Evolutionary conservation across 805 yeast genomes (phyloP), one percentile per base, ranked within the genome.

Genomic region (Lachancea lanzarotensis): DNA sequence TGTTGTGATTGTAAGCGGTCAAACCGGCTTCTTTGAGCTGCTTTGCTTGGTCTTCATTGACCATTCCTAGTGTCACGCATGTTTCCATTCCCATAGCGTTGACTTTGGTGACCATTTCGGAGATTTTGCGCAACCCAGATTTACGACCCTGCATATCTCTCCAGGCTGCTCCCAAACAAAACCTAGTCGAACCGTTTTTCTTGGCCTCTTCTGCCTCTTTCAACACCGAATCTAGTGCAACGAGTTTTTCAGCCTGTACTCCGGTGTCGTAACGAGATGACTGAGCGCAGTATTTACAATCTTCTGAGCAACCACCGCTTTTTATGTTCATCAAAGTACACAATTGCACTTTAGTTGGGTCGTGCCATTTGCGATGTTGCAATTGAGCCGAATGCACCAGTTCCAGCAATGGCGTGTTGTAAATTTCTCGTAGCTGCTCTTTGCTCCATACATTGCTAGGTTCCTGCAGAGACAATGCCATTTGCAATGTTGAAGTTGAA

Each of bases 161-260:
- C 93, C 91, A 85, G 2, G 93, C 93, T 10, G 91, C 87, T 38
- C 93, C 93, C 80, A 84, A 76, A 59, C 93, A 84, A 58, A 84
- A 84, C 51, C 93, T 70, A 0, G 93, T 84, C 1, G 84, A 74
- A 0, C 91, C 91, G 51, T 83, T 82, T 5, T 54, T 67, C 53
- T 81, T 80, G 11, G 93, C 90, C 42, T 71, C 73, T 43, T 64
- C 67, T 1, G 93, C 93, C 27, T 78, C 81, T 41, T 66, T 70
- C 52, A 81, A 62, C 1, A 84, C 90, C n/a, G 71, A 71, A 4
- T 82, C 88, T 10, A 82, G 57, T 20, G 70, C 64, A 12, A 83
- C 71, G 66, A 83, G 63, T 55, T 78, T 79, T 47, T 78, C 82
- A 2, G 91, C 87, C 53, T 79, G 71, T n/a, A 81, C 67, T 3